Percentiles rank a stretch among this genome's conserved stretches.
Evolutionary conservation across 768 basidiomycete species (phyloP).

Genomic region (Psilocybe subaeruginosa): DNA sequence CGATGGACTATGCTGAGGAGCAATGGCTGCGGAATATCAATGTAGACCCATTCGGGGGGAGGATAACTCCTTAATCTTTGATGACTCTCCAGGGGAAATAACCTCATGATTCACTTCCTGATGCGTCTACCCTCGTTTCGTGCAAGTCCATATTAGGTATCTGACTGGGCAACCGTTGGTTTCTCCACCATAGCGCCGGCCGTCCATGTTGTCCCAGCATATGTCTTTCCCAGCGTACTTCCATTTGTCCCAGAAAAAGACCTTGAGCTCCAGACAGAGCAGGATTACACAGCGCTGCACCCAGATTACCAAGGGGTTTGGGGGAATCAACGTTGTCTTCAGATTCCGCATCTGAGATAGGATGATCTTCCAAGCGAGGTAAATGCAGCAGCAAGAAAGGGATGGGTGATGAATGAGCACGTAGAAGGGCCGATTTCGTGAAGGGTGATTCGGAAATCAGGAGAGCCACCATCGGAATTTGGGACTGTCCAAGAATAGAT

Average conservation of each 20-base stretch:
- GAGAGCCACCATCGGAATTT: constrained; percentile 60
- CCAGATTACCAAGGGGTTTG: constrained; percentile 31
- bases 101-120: background rate
- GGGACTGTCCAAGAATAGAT: background rate
- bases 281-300: constrained; percentile 69
- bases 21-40: background rate
- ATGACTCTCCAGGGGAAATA: background rate
- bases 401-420: constrained; percentile 73
- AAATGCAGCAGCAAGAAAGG: constrained; percentile 84
- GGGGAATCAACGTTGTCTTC: background rate
- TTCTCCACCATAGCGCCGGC: constrained; percentile 48
- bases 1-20: background rate
- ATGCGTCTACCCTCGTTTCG: background rate
- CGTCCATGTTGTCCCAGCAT: constrained; percentile 33
- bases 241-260: constrained; percentile 60
- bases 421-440: constrained; percentile 67
- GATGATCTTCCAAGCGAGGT: constrained; percentile 41
- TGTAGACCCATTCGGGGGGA: background rate
- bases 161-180: constrained; percentile 33
- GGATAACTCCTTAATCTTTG: background rate
- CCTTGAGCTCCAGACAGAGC: constrained; percentile 60
- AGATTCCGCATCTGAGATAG: background rate
- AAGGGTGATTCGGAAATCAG: constrained; percentile 84
- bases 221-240: constrained; percentile 67
- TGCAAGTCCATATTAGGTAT: constrained; percentile 14